Evolutionary conservation across 2,329 filamentous ascomycete species (phyloP), one percentile per base, ranked within the genome.

Genomic region (Xylaria sp.): DNA sequence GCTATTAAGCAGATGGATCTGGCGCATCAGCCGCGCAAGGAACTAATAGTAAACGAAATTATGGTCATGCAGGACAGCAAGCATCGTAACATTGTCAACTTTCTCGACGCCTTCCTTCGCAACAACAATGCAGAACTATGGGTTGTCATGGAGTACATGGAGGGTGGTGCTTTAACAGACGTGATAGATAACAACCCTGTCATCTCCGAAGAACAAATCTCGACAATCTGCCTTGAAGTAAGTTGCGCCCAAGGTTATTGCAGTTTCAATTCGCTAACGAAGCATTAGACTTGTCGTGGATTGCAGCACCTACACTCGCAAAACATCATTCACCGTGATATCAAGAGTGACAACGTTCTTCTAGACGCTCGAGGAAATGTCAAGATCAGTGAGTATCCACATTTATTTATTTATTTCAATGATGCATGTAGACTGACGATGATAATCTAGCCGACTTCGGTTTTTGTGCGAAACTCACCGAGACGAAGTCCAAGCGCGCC

Each of bases 91-190:
- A 99, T 99, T 78, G 94, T 99, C 74, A 99, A 99, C 76, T 99
- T 96, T 77, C 78, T 99, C 29, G 94, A 99, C 66, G 92, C 93
- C 2, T 99, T 97, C 80, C 77, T 99, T 69, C 90, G 94, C 68
- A 96, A 97, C 72, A 93, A 94, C 73, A 92, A 90, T 67, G 85
- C 90, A 50, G 94, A 99, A 72, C 83, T 99, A n/a, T 99, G 94
- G 94, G 92, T 99, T 9, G 93, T 99, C 48, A 96, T 99, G 94
- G 94, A 99, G 77, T 99, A 92, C 69, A 99, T 99, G 94, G 94
- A 99, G 76, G 94, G 94, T 66, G 94, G 94, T 76, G 91, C 94
- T 58, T 78, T 99, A 72, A 99, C 94, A 1, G 94, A 99, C 78
- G 92, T 99, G 56, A 99, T 99, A 74, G 94, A 99, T 75, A 97